A percentile compares a stretch with the other conserved stretches of the same genome.
phyloP scores from a whole-genome alignment of 352 stramenopile genomes.

The Globisporangium takayamanum region DNA sequence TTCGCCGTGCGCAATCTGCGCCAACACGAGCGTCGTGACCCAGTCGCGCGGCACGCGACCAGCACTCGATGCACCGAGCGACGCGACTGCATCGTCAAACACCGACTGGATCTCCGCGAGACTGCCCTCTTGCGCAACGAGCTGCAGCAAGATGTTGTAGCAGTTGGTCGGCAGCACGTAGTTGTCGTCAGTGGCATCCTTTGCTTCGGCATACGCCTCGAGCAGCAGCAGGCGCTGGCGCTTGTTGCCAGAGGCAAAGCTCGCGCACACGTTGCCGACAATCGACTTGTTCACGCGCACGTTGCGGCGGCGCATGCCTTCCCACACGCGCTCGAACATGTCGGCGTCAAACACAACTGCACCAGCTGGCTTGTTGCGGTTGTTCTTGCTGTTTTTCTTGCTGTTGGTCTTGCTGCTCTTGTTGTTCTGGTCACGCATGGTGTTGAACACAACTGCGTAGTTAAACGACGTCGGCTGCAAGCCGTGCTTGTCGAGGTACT shows the following conservation, averaged over 20 bases:
- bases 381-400: constrained; percentile 11
- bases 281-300: constrained; percentile 36
- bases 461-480: constrained; percentile 27
- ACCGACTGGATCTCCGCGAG: constrained; percentile 30
- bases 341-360: constrained; percentile 31
- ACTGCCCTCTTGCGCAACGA: constrained; percentile 27
- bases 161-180: constrained; percentile 39
- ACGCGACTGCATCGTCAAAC: constrained; percentile 41
- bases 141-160: constrained; percentile 40
- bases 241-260: constrained; percentile 38
- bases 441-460: constrained; percentile 40
- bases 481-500: constrained; percentile 22
- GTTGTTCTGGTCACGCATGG: constrained; percentile 36
- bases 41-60: constrained; percentile 37
- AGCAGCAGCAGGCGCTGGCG: constrained; percentile 50
- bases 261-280: constrained; percentile 36
- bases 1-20: constrained; percentile 27
- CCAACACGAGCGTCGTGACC: constrained; percentile 34
- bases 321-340: constrained; percentile 31
- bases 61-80: constrained; percentile 19
- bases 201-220: constrained; percentile 37
- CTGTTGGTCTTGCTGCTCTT: constrained; percentile 14
- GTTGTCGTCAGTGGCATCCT: constrained; percentile 23
- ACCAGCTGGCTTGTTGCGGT: neutral
- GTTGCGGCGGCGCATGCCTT: constrained; percentile 30